Percentiles rank a stretch among this genome's conserved stretches.
Evolutionary conservation across 805 yeast species (phyloP).

Genomic region (Saccharomyces kudriavzevii): DNA sequence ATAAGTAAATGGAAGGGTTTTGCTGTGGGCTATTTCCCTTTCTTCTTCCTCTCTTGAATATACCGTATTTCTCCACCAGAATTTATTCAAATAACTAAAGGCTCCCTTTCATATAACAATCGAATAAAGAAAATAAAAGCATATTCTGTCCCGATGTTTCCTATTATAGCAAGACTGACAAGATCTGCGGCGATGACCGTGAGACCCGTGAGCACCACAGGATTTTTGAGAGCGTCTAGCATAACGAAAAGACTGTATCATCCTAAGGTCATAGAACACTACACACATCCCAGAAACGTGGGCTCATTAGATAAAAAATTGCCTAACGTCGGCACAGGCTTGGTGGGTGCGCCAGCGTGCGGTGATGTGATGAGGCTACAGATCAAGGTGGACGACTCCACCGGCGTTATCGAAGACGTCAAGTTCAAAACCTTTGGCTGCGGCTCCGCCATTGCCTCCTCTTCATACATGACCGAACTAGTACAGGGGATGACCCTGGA

Average conservation of each 20-base stretch:
- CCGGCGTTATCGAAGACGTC: slow-evolving; percentile 87
- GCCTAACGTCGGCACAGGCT: slow-evolving; percentile 82
- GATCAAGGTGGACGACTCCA: slow-evolving; percentile 79
- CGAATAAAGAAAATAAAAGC: background rate
- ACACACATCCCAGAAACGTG: slow-evolving; percentile 91
- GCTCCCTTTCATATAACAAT: background rate
- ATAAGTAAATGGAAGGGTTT: background rate
- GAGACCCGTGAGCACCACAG: background rate
- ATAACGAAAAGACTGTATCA: slow-evolving; percentile 50
- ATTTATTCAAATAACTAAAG: background rate
- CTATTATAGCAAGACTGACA: background rate
- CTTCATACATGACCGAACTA: slow-evolving; percentile 87
- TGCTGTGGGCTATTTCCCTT: background rate
- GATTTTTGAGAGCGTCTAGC: background rate
- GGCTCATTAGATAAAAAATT: slow-evolving; percentile 80
- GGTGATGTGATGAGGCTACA: slow-evolving; percentile 98
- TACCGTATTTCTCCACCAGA: background rate
- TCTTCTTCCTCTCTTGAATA: background rate
- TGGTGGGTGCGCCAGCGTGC: slow-evolving; percentile 98
- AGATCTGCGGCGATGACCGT: background rate
- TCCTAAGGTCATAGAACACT: slow-evolving; percentile 90
- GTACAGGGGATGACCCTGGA: slow-evolving; percentile 91
- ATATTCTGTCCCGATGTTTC: background rate
- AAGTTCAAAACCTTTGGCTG: slow-evolving; percentile 98
- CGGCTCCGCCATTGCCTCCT: slow-evolving; percentile 94